phyloP scores from a whole-genome alignment of 257 asterid species.

The Solanum sejunctum region DNA sequence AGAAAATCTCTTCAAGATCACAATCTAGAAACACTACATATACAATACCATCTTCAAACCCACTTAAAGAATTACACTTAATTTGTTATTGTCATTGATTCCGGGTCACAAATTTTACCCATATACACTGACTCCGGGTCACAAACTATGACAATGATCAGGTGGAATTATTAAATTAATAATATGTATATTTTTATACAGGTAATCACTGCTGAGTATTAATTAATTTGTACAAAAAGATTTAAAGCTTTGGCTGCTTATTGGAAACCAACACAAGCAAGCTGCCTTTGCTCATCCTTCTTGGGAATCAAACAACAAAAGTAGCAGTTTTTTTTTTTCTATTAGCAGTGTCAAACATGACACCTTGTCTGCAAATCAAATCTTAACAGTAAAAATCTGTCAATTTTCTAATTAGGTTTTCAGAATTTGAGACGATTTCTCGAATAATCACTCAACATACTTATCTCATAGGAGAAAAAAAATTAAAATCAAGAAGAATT shows the following conservation, averaged over 20 bases:
- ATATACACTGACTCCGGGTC: not conserved
- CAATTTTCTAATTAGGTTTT: not conserved
- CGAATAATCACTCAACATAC: not conserved
- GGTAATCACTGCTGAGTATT: not conserved
- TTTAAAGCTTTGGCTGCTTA: not conserved
- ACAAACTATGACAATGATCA: not conserved
- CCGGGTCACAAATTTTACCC: too few species aligned
- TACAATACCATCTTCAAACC: fast-evolving
- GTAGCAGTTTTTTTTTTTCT: not conserved
- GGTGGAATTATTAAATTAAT: not conserved
- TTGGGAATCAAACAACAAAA: constrained; percentile 1
- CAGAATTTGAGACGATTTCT: not conserved
- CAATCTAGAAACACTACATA: not conserved
- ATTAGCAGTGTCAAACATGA: constrained; percentile 3
- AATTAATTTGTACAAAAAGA: not conserved
- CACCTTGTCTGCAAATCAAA: constrained; percentile 16
- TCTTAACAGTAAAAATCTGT: constrained; percentile 17
- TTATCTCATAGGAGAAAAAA: not conserved
- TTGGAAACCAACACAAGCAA: not conserved
- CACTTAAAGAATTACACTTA: not conserved
- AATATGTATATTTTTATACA: too few species aligned
- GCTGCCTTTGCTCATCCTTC: not conserved
- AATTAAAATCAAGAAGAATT: not conserved
- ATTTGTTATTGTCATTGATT: too few species aligned
- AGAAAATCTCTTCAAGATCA: not conserved